Conservation (phyloP, 169 alveolate species). For the Hepatocystis sp. region DNA sequence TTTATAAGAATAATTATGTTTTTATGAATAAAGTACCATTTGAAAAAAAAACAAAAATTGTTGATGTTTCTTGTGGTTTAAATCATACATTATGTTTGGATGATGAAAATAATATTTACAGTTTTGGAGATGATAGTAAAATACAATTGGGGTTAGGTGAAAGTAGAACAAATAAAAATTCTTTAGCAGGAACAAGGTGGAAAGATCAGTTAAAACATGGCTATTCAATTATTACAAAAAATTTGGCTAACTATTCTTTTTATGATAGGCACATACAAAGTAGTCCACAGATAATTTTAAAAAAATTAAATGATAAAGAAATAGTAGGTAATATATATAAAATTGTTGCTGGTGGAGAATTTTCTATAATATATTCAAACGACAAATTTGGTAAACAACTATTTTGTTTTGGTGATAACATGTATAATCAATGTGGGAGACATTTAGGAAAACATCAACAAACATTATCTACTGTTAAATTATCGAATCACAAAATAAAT, state of each 20-base stretch:
- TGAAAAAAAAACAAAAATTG: conserved; percentile 45
- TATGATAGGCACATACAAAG: conserved; percentile 76
- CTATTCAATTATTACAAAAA: conserved; percentile 61
- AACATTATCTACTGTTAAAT: conserved; percentile 70
- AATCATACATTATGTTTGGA: conserved; percentile 68
- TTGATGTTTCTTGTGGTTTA: conserved; percentile 70
- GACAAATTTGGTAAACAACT: conserved; percentile 65
- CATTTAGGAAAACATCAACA: conserved; percentile 73
- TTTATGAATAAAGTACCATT: conserved; percentile 52
- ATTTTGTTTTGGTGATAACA: conserved; percentile 72
- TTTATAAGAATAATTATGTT: conserved; percentile 30
- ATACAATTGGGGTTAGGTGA: conserved; percentile 74
- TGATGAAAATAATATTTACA: conserved; percentile 55
- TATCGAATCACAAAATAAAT: conserved; percentile 61
- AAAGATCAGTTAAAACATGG: conserved; percentile 73
- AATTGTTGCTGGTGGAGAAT: conserved; percentile 65
- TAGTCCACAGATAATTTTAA: conserved; percentile 64
- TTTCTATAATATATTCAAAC: conserved; percentile 66
- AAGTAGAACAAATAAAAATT: conserved; percentile 70
- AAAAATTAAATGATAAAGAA: conserved; percentile 57
- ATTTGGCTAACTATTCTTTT: conserved; percentile 71
- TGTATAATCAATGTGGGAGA: conserved; percentile 69
- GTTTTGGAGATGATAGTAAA: conserved; percentile 77
- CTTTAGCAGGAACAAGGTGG: conserved; percentile 71
- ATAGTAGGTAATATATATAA: conserved; percentile 50